Percentiles rank a stretch among this genome's conserved stretches.
Evolutionary conservation across 202 grass and related monocot genomes (phyloP).

Genomic region (Musa balbisiana): DNA sequence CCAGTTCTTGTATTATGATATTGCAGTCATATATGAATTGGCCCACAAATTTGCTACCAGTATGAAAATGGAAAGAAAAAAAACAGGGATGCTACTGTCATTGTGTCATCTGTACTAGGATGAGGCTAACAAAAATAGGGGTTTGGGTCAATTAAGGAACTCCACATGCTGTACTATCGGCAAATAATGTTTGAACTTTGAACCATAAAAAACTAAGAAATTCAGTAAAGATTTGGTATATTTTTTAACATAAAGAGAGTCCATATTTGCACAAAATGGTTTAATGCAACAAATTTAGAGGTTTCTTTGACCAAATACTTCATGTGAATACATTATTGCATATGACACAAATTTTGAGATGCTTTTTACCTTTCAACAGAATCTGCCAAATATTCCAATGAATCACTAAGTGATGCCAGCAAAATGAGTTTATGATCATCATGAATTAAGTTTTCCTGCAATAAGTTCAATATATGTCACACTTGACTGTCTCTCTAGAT

Average conservation of each 20-base stretch:
- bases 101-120: too few relatives aligned
- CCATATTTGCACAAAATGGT: background rate
- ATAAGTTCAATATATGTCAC: background rate
- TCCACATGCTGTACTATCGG: too few relatives aligned
- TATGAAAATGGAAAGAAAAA: too few relatives aligned
- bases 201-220: background rate
- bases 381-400: conserved; percentile 94
- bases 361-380: conserved; percentile 81
- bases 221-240: background rate
- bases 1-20: too few relatives aligned
- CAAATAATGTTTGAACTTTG: background rate
- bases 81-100: too few relatives aligned
- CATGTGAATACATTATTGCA: background rate
- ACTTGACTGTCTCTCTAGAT: background rate
- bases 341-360: conserved; percentile 3
- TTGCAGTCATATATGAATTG: too few relatives aligned
- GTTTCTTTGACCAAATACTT: background rate
- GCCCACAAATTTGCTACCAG: too few relatives aligned
- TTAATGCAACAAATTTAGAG: background rate
- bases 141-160: too few relatives aligned
- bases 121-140: too few relatives aligned
- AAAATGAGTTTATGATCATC: conserved; percentile 93
- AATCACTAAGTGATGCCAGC: conserved; percentile 91
- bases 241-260: background rate
- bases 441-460: conserved; percentile 89